A percentile compares a stretch with the other conserved stretches of the same genome.
Conservation (phyloP, 768 basidiomycete species). For the Tephrocybe sp. region DNA sequence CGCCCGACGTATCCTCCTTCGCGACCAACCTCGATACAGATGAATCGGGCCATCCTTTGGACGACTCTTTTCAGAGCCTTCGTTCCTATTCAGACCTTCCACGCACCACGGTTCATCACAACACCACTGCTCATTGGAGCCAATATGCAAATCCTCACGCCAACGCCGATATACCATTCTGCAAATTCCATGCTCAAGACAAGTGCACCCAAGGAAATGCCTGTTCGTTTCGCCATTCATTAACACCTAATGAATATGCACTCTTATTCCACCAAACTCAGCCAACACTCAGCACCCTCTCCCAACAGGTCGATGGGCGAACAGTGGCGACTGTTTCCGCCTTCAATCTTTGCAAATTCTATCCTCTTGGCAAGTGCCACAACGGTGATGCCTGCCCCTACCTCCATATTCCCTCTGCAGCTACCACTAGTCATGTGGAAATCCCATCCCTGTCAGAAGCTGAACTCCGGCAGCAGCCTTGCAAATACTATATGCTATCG, state of each 20-base stretch:
- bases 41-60: too few relatives aligned
- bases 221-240: constrained; percentile 40
- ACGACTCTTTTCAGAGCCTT: too few relatives aligned
- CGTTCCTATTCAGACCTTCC: too few relatives aligned
- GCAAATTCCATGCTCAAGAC: constrained; percentile 39
- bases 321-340: constrained; percentile 8
- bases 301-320: neutral
- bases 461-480: constrained; percentile 12
- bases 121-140: constrained; percentile 32
- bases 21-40: too few relatives aligned
- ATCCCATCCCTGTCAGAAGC: neutral
- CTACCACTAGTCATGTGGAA: neutral
- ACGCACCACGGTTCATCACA: too few relatives aligned
- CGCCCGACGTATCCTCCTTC: too few relatives aligned
- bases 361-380: constrained; percentile 35
- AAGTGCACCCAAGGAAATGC: constrained; percentile 29
- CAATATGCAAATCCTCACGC: constrained; percentile 42
- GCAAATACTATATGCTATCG: constrained; percentile 21
- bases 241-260: constrained; percentile 37
- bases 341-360: constrained; percentile 31
- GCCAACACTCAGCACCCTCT: constrained; percentile 24
- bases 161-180: constrained; percentile 33
- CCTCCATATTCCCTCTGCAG: constrained; percentile 25
- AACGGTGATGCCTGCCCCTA: constrained; percentile 40
- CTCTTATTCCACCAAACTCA: constrained; percentile 39